Base-by-base conservation (phyloP, 2,329 filamentous ascomycete genomes). In the Ophiostoma australiae region DNA sequence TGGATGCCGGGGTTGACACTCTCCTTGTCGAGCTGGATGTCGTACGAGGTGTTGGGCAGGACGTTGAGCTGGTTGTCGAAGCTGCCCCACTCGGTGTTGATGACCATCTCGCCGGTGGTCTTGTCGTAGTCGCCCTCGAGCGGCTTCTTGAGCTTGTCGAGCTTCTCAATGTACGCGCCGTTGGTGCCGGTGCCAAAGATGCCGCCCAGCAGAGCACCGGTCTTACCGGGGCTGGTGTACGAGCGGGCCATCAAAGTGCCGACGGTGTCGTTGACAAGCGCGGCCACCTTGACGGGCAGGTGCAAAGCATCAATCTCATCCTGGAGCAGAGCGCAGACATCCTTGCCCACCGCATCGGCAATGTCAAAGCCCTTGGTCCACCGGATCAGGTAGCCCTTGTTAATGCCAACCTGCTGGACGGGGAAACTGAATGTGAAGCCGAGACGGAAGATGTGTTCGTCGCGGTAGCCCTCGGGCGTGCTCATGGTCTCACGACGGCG, bases 351-450 rank as follows among this genome's bases (percentile, higher is more conserved):
- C 0, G 94, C 92, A 78, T 98, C 95, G n/a, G 89, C 87, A 75
- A 99, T 98, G 78, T 98, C 93, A 79, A 97, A 99, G 69, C 95
- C 95, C 84, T 99, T 99, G 72, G 95, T 99, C 95, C 95, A 99
- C 76, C 95, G 89, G 81, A 97, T 95, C 70, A 99, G 85, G 71
- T 90, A 91, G 73, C 95, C 95, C 82, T 93, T 94, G 85, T 98
- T 98, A 79, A 99, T 97, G 55, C 93, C 94, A 72, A 91, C 85
- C 80, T 99, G 95, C 79, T 96, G 89, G 55, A 98, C 94, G 2
- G 95, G 95, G 82, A 98, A 99, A 79, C 92, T 97, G 82, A 99
- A 99, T 70, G 95, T 99, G 82, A 99, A 99, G n/a, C 95, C 95
- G 61, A 99, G 85, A 76, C 93, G 91, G 82, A 98, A 97, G 73